Evolutionary conservation across 768 basidiomycete species (phyloP).

Genomic region (Amanita thiersii): DNA sequence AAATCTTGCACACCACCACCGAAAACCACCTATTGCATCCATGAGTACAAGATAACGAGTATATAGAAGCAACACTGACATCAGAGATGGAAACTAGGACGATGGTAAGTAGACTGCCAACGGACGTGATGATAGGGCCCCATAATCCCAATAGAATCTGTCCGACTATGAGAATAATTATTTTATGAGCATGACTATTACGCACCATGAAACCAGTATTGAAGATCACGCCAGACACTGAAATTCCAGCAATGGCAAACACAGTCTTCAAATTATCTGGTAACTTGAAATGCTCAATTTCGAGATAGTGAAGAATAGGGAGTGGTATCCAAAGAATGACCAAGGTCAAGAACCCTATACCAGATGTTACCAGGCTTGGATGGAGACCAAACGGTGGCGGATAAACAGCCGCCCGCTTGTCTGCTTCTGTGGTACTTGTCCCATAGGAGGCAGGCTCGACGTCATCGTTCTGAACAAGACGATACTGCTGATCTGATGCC

Average conservation of each 20-base stretch:
- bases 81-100: conserved; percentile 82
- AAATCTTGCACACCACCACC: conserved; percentile 53
- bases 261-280: conserved; percentile 43
- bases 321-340: conserved; percentile 74
- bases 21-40: conserved; percentile 35
- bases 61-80: conserved; percentile 22
- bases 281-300: conserved; percentile 56
- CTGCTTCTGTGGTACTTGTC: conserved; percentile 5
- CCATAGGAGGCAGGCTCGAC: conserved; percentile 17
- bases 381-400: conserved; percentile 79
- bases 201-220: conserved; percentile 83
- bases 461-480: conserved; percentile 30
- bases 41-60: not conserved
- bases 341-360: conserved; percentile 73
- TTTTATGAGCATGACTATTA: not conserved
- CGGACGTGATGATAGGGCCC: conserved; percentile 84
- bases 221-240: conserved; percentile 65
- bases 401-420: conserved; percentile 20
- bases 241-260: conserved; percentile 58
- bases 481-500: conserved; percentile 33
- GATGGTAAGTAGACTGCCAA: conserved; percentile 91
- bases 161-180: conserved; percentile 7
- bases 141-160: conserved; percentile 77
- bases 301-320: conserved; percentile 60
- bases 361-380: conserved; percentile 72